These are phyloP conservation scores for Colletotrichum somersetense DNA, from an alignment of 2,329 filamentous ascomycete genomes.

Conservation along the genomic window DNA sequence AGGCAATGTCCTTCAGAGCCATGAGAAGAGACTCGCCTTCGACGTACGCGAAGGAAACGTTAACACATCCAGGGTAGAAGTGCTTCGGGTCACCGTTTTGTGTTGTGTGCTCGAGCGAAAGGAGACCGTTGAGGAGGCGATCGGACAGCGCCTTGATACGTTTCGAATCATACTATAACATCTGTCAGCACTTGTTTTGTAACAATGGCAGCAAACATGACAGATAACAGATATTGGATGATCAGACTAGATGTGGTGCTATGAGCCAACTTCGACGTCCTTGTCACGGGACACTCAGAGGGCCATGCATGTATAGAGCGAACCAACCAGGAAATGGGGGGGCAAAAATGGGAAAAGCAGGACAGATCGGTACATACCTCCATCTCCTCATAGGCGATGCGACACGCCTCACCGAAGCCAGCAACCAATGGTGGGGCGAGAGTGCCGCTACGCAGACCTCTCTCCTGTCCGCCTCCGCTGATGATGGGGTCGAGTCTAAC, in stretches of 20 bases:
- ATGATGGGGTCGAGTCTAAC: slow-evolving; percentile 97
- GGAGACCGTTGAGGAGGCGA: slow-evolving; percentile 82
- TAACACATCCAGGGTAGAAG: slow-evolving; percentile 97
- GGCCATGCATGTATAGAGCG: slow-evolving; percentile 90
- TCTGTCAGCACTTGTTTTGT: slow-evolving; percentile 16
- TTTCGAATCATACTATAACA: slow-evolving; percentile 85
- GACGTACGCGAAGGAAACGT: slow-evolving; percentile 98
- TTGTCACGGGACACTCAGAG: slow-evolving; percentile 81
- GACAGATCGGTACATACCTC: slow-evolving; percentile 71
- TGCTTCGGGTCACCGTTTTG: slow-evolving; percentile 87
- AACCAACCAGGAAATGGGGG: slow-evolving; percentile 66
- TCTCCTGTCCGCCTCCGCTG: slow-evolving; percentile 94
- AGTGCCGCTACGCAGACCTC: slow-evolving; percentile 93
- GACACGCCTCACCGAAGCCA: slow-evolving; percentile 95
- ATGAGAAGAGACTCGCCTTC: slow-evolving; percentile 98
- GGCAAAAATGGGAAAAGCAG: slow-evolving; percentile 35
- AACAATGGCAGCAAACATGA: slow-evolving; percentile 2
- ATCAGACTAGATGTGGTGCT: slow-evolving; percentile 75
- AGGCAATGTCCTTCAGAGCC: slow-evolving; percentile 97
- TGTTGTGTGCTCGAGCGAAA: slow-evolving; percentile 90
- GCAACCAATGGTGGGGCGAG: slow-evolving; percentile 89
- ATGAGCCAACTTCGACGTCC: slow-evolving; percentile 69
- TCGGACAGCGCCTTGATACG: slow-evolving; percentile 87
- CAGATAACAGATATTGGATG: slow-evolving; percentile 18
- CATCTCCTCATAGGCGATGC: slow-evolving; percentile 91